These are phyloP conservation scores for Houttuynia cordata DNA, from an alignment of 164 flowering plant genomes.

Conservation along the genomic window DNA sequence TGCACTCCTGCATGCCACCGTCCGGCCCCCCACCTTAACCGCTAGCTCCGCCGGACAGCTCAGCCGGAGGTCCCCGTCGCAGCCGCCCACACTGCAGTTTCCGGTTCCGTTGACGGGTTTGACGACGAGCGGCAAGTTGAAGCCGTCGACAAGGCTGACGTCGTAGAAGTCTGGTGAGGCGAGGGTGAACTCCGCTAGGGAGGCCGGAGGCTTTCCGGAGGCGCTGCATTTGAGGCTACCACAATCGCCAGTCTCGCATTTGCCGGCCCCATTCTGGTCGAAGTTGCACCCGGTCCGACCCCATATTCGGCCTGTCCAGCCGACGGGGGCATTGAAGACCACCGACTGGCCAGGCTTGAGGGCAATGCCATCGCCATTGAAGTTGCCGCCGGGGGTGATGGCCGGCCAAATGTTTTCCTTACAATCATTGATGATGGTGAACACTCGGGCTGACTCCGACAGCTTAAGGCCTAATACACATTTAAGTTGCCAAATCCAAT, in stretches of 20 bases:
- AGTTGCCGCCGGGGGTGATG: conserved; percentile 49
- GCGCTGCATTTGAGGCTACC: conserved; percentile 62
- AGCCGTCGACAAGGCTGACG: conserved; percentile 93
- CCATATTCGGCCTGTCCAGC: conserved; percentile 93
- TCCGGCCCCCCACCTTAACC: conserved; percentile 30
- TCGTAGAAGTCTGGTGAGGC: conserved; percentile 62
- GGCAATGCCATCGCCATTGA: conserved; percentile 56
- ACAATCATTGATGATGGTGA: conserved; percentile 77
- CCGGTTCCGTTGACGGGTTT: conserved; percentile 58
- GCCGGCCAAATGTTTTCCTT: conserved; percentile 82
- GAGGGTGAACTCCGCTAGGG: conserved; percentile 85
- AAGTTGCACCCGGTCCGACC: conserved; percentile 88
- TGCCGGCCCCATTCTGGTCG: conserved; percentile 48
- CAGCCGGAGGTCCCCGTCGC: conserved; percentile 47
- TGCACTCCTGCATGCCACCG: conserved; percentile 66
- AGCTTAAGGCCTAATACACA: conserved; percentile 20
- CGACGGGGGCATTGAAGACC: conserved; percentile 51
- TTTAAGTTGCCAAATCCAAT: no score
- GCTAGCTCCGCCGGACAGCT: conserved; percentile 71
- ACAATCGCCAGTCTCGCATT: conserved; percentile 69
- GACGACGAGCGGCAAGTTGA: conserved; percentile 55
- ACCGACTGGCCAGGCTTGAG: conserved; percentile 49
- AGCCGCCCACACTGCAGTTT: conserved; percentile 66
- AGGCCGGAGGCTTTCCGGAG: conserved; percentile 62
- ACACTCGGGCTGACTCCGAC: conserved; percentile 37